A percentile compares a stretch with the other conserved stretches of the same genome.
These are phyloP conservation scores for Rhododendron kiyosumense DNA, from an alignment of 148 eudicot genomes.

Conservation along the genomic window DNA sequence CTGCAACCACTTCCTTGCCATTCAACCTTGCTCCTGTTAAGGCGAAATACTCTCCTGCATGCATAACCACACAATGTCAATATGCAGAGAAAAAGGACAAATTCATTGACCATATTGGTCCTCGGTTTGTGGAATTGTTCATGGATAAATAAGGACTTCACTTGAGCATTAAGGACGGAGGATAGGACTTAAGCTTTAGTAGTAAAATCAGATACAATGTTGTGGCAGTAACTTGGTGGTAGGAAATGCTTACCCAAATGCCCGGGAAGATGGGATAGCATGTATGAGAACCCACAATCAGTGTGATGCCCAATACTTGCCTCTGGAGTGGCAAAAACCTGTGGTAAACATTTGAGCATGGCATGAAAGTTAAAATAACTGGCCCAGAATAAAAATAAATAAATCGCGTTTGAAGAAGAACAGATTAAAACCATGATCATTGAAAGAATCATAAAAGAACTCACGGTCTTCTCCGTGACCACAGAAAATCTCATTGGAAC, in stretches of 20 bases:
- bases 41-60: conserved; percentile 86
- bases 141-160: background rate
- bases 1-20: conserved; percentile 76
- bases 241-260: conserved; percentile 52
- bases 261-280: conserved; percentile 84
- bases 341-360: background rate
- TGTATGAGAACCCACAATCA: conserved; percentile 87
- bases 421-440: background rate
- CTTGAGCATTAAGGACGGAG: background rate
- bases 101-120: background rate
- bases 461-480: conserved; percentile 86
- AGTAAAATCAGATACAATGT: background rate
- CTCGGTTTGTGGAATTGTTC: background rate
- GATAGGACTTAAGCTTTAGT: background rate
- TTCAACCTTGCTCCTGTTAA: conserved; percentile 84
- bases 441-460: conserved; percentile 20
- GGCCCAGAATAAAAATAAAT: background rate
- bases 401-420: background rate
- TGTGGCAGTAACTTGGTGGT: background rate
- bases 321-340: conserved; percentile 96
- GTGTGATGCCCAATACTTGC: conserved; percentile 91
- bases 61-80: conserved; percentile 8
- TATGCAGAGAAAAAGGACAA: background rate
- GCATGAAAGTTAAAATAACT: background rate
- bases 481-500: conserved; percentile 90